Evolutionary conservation across 1,139 yeast genomes (phyloP), one percentile per base, ranked within the genome.

Genomic region (Magnusiomyces ingens): DNA sequence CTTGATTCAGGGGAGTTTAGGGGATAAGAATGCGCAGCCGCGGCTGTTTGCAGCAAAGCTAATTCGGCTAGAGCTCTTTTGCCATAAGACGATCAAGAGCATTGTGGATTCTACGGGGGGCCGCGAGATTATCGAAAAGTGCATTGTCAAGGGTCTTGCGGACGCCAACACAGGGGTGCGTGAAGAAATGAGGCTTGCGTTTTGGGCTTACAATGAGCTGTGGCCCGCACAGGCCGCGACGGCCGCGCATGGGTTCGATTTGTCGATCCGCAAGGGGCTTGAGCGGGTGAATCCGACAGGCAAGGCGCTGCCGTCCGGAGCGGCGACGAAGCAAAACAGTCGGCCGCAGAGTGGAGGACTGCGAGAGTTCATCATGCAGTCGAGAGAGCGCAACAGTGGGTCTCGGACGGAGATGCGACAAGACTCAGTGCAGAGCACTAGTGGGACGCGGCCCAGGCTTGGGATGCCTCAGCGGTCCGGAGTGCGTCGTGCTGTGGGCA

Each of bases 161-260:
- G 98, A 93, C 68, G 88, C 96, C 0, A 85, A 86, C 56, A 90
- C 94, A 0, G 73, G 77, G 0, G 97, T 88, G 0, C 76, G 97
- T 57, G 95, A 82, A 61, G 74, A 81, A 0, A 87, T 86, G 71
- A 78, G 96, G 64, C 73, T 74, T 10, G 76, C 90, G 0, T 91
- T 79, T 63, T 90, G 96, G 96, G 74, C 79, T 19, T 78, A 80
- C 57, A 75, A 77, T 60, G 74, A 74, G 44, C 60, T 72, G 1
- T 80, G 77, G 70, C 79, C 83, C 0, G 63, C 64, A 11, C 59
- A 59, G 1, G 72, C 71, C 5, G 76, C 68, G n/a, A 57, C 58
- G 12, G 59, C 79, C 6, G 62, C 77, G 40, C 64, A 64, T 6
- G 70, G 67, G 40, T 64, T 75, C 66, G 86, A 70, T 52, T 57